These are phyloP conservation scores for Penicillium sp. DNA, from an alignment of 2,329 filamentous ascomycete species.

Conservation along the genomic window DNA sequence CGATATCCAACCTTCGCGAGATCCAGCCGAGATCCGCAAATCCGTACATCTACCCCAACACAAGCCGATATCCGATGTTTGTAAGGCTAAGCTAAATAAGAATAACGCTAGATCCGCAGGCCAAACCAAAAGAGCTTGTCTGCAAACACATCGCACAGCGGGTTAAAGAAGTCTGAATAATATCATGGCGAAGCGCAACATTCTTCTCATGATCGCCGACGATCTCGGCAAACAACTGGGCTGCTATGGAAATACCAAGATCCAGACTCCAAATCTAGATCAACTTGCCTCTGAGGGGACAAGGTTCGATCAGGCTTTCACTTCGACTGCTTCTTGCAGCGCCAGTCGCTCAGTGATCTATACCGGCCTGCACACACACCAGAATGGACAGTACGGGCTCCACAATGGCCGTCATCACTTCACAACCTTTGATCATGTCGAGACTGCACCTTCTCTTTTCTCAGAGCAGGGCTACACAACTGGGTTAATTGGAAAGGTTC, in stretches of 20 bases:
- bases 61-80: neutral
- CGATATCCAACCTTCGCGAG: neutral
- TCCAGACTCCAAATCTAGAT: constrained; percentile 44
- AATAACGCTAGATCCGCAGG: neutral
- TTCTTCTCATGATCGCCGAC: constrained; percentile 45
- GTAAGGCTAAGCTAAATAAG: neutral
- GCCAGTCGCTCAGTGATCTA: constrained; percentile 52
- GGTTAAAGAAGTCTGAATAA: neutral
- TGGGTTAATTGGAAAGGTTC: constrained; percentile 53
- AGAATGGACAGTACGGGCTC: constrained; percentile 54
- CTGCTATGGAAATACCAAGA: constrained; percentile 31
- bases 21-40: neutral
- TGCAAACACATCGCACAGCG: neutral
- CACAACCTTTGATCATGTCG: constrained; percentile 47
- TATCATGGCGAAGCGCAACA: constrained; percentile 27
- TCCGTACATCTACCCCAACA: neutral
- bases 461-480: constrained; percentile 46
- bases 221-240: constrained; percentile 42
- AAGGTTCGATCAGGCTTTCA: constrained; percentile 32
- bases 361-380: constrained; percentile 50
- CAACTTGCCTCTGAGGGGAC: constrained; percentile 38
- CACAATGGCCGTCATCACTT: constrained; percentile 44
- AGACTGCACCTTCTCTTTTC: constrained; percentile 46
- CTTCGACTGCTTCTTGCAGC: constrained; percentile 48
- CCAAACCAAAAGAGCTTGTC: neutral